Conservation (phyloP, 2,329 filamentous ascomycete species). For the Thielaviopsis euricoi region DNA sequence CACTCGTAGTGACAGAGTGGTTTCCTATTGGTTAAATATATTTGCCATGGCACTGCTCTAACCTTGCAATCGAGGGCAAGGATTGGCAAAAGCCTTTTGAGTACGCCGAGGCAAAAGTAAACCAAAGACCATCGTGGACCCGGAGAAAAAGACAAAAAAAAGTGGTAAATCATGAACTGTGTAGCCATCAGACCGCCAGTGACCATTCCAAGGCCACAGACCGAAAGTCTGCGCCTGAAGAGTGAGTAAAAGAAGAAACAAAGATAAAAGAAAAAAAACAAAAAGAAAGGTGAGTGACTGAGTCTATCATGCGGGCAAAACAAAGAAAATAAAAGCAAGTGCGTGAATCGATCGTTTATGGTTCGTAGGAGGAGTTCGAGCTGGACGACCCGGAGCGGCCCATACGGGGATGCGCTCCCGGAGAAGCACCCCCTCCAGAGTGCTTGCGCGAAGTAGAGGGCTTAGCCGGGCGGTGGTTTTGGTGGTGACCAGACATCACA, state of each 20-base stretch:
- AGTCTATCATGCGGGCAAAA: not conserved
- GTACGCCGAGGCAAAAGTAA: not conserved
- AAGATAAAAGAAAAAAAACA: not conserved
- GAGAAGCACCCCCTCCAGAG: not conserved
- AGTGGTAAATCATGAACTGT: not conserved
- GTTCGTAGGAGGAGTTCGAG: constrained; percentile 44
- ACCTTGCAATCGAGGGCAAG: not conserved
- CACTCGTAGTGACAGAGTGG: not conserved
- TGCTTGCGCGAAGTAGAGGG: not conserved
- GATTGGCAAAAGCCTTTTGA: not conserved
- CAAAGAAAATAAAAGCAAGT: not conserved
- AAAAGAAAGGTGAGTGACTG: not conserved
- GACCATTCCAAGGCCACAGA: too few species aligned
- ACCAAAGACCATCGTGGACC: not conserved
- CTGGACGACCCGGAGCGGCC: constrained; percentile 20
- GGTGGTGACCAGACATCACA: constrained; percentile 38
- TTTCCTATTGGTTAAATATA: not conserved
- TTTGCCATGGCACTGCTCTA: not conserved
- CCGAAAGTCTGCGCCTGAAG: too few species aligned
- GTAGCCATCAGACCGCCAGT: not conserved
- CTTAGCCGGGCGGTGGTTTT: constrained; percentile 19
- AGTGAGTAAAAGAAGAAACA: too few species aligned
- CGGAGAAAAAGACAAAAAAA: not conserved
- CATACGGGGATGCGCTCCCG: constrained; percentile 6
- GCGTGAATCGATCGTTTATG: constrained; percentile 13